Evolutionary conservation across 23 red algal genomes (phyloP).

Genomic region (Porphyridium purpureum): DNA sequence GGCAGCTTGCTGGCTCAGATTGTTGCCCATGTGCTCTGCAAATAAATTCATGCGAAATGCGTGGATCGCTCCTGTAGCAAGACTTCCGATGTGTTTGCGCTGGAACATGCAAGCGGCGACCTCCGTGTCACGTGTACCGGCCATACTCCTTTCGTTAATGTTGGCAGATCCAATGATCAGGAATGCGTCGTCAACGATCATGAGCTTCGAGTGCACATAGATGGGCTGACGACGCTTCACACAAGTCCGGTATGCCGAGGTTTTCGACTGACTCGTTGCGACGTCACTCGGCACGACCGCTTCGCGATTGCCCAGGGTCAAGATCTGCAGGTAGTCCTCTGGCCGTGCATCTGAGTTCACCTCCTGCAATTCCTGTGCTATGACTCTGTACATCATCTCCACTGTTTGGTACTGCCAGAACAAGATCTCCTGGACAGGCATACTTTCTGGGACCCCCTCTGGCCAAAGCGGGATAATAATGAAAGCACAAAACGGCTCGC

Average conservation of each 20-base stretch:
- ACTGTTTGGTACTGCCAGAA: constrained; percentile 33
- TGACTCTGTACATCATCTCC: constrained; percentile 46
- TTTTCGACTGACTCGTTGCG: too few species aligned
- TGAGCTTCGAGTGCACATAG: constrained; percentile 32
- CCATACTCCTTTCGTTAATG: constrained; percentile 47
- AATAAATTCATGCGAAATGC: constrained; percentile 33
- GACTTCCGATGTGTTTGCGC: constrained; percentile 10
- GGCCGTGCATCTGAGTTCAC: constrained; percentile 12
- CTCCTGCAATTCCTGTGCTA: constrained; percentile 22
- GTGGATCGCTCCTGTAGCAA: constrained; percentile 20
- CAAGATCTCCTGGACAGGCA: constrained; percentile 42
- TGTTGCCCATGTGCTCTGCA: constrained; percentile 17
- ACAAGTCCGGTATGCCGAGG: too few species aligned
- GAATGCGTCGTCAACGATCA: constrained; percentile 43
- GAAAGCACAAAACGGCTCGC: constrained; percentile 26
- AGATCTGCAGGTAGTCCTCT: constrained; percentile 31
- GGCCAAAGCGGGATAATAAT: constrained; percentile 45
- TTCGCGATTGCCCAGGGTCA: constrained; percentile 36
- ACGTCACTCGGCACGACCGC: too few species aligned
- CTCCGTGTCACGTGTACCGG: constrained; percentile 45
- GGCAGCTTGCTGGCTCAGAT: constrained; percentile 13
- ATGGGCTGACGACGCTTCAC: constrained; percentile 46
- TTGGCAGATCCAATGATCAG: constrained; percentile 33
- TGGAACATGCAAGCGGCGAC: constrained; percentile 34
- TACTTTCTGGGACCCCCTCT: constrained; percentile 18